A percentile compares a stretch with the other conserved stretches of the same genome.
Conservation (phyloP, 1,284 basidiomycete genomes). For the Neotropicomus parvogracilis region DNA sequence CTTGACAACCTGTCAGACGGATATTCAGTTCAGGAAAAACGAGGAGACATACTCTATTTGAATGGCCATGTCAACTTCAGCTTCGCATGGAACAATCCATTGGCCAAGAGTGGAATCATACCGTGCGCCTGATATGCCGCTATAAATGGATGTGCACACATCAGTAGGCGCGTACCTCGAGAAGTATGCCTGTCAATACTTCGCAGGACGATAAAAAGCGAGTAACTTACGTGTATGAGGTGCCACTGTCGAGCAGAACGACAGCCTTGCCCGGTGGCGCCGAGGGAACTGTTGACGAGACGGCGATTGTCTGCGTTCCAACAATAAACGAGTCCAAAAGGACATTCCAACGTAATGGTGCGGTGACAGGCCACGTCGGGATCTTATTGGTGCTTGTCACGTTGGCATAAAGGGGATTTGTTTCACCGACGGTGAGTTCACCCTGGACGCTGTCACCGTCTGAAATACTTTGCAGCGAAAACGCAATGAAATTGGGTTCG, state of each 20-base stretch:
- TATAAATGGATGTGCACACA: slow-evolving; percentile 65
- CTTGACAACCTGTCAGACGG: slow-evolving; percentile 36
- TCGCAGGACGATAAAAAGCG: slow-evolving; percentile 3
- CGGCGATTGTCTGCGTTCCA: slow-evolving; percentile 45
- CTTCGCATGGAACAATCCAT: slow-evolving; percentile 68
- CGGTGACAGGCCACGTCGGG: slow-evolving; percentile 62
- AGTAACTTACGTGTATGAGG: slow-evolving; percentile 66
- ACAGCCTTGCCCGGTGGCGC: slow-evolving; percentile 68
- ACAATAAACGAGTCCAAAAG: slow-evolving; percentile 67
- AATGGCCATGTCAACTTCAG: slow-evolving; percentile 70
- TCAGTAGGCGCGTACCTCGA: slow-evolving; percentile 61
- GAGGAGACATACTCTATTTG: slow-evolving; percentile 58
- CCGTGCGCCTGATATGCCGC: slow-evolving; percentile 53
- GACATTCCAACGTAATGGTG: slow-evolving; percentile 69
- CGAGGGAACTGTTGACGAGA: slow-evolving; percentile 51
- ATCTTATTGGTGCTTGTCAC: slow-evolving; percentile 55
- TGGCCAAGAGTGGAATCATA: slow-evolving; percentile 49
- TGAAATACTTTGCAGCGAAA: slow-evolving; percentile 59
- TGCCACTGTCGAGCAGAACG: slow-evolving; percentile 70
- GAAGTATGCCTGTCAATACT: slow-evolving; percentile 3
- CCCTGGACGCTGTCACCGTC: slow-evolving; percentile 58
- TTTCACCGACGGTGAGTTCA: slow-evolving; percentile 68
- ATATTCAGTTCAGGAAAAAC: slow-evolving; percentile 6
- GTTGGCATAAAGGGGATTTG: slow-evolving; percentile 55
- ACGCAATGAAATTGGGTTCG: slow-evolving; percentile 75